Percentiles rank a stretch among this genome's conserved stretches.
Conservation (phyloP, 2,329 filamentous ascomycete species). For the Botrytis squamosa region DNA sequence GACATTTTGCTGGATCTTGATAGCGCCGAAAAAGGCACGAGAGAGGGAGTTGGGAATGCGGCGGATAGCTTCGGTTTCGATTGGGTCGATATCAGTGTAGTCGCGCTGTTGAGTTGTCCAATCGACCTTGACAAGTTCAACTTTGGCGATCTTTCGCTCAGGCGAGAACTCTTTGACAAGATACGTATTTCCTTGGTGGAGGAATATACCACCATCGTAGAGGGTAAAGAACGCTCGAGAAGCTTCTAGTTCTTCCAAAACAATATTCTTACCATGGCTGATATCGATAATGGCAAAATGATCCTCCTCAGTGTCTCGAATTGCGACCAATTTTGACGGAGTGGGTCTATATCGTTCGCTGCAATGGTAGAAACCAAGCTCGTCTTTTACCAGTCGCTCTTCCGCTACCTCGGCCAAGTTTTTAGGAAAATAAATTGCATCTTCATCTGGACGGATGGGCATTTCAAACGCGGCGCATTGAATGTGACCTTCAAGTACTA, state of each 20-base stretch:
- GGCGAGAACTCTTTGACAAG: slow-evolving; percentile 85
- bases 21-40: slow-evolving; percentile 79
- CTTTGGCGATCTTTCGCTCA: slow-evolving; percentile 78
- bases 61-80: slow-evolving; percentile 86
- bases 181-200: slow-evolving; percentile 93
- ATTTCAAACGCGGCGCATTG: slow-evolving; percentile 96
- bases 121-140: slow-evolving; percentile 85
- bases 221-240: slow-evolving; percentile 93
- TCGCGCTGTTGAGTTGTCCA: slow-evolving; percentile 94
- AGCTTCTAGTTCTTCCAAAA: slow-evolving; percentile 94
- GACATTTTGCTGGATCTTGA: slow-evolving; percentile 83
- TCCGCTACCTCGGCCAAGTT: slow-evolving; percentile 69
- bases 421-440: slow-evolving; percentile 75
- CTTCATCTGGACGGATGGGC: slow-evolving; percentile 78
- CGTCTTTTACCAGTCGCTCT: slow-evolving; percentile 71
- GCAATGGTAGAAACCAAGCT: slow-evolving; percentile 83
- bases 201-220: slow-evolving; percentile 94
- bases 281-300: slow-evolving; percentile 92
- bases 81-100: slow-evolving; percentile 89
- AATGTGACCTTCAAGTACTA: slow-evolving; percentile 88
- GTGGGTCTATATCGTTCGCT: slow-evolving; percentile 83
- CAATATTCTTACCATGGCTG: slow-evolving; percentile 75
- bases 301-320: slow-evolving; percentile 86
- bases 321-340: slow-evolving; percentile 79
- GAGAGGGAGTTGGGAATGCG: slow-evolving; percentile 61